phyloP scores from a whole-genome alignment of 1,284 basidiomycete species.

The Irpex sp. region DNA sequence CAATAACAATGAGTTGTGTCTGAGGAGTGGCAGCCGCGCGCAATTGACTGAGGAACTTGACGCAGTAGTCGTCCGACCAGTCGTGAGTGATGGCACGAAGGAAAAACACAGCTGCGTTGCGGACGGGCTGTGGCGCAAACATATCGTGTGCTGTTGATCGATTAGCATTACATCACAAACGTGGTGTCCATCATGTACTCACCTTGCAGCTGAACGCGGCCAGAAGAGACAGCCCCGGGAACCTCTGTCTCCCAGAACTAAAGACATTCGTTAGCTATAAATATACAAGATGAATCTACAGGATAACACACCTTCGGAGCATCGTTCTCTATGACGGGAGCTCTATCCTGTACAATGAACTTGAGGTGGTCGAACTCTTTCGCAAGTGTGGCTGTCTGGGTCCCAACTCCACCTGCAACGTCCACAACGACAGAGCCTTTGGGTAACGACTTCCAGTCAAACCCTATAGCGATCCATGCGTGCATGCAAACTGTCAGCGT shows the following conservation, averaged over 20 bases:
- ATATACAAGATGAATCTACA: too few species aligned
- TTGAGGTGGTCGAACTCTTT: constrained; percentile 19
- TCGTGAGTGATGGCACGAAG: constrained; percentile 29
- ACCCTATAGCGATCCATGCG: constrained; percentile 3
- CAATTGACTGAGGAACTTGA: constrained; percentile 24
- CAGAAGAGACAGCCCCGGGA: background rate
- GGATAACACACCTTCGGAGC: constrained; percentile 14
- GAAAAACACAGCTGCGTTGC: constrained; percentile 23
- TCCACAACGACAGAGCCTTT: constrained; percentile 17
- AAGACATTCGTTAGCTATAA: background rate
- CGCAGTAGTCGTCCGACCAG: constrained; percentile 27
- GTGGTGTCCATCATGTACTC: background rate
- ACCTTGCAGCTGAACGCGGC: background rate
- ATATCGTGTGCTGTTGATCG: constrained; percentile 21
- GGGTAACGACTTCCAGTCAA: constrained; percentile 13
- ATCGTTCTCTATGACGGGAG: constrained; percentile 11
- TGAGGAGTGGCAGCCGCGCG: constrained; percentile 16
- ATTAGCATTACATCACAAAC: background rate
- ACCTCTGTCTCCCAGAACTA: constrained; percentile 2
- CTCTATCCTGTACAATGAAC: constrained; percentile 21
- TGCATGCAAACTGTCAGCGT: too few species aligned
- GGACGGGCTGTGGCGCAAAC: constrained; percentile 18
- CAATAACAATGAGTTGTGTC: constrained; percentile 7
- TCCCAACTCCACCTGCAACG: constrained; percentile 22
- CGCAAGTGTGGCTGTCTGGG: constrained; percentile 19